A percentile compares a stretch with the other conserved stretches of the same genome.
phyloP scores from a whole-genome alignment of 2,329 filamentous ascomycete genomes.

The Fusarium sp. region DNA sequence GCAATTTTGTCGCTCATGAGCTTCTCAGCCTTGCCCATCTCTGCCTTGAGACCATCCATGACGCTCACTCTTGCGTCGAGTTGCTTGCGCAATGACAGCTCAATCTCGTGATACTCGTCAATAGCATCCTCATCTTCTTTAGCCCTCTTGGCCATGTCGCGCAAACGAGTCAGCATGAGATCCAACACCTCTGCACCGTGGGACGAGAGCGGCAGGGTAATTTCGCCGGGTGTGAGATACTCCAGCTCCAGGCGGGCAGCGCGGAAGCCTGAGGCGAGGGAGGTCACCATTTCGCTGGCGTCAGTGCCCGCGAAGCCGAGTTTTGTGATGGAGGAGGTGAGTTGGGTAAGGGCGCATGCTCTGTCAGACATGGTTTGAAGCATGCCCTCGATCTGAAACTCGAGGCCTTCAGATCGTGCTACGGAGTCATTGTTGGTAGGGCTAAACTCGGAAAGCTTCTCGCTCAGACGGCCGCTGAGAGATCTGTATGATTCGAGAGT shows the following conservation, averaged over 20 bases:
- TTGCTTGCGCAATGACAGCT: conserved; percentile 70
- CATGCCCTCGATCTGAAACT: conserved; percentile 60
- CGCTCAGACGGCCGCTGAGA: conserved; percentile 57
- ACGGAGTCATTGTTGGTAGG: conserved; percentile 23
- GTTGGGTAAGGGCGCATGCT: conserved; percentile 62
- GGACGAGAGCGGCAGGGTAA: conserved; percentile 66
- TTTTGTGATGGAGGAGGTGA: conserved; percentile 62
- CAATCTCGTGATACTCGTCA: conserved; percentile 72
- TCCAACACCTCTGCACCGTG: conserved; percentile 71
- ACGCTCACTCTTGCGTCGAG: conserved; percentile 67
- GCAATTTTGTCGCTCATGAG: conserved; percentile 58
- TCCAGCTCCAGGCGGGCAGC: conserved; percentile 73
- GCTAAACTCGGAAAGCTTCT: conserved; percentile 53
- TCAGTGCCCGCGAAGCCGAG: conserved; percentile 68
- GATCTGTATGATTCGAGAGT: conserved; percentile 65
- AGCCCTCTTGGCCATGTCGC: conserved; percentile 62
- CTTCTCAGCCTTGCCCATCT: conserved; percentile 56
- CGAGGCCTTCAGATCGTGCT: conserved; percentile 53
- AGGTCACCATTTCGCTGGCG: conserved; percentile 63
- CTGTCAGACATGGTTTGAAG: conserved; percentile 65
- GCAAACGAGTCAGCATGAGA: conserved; percentile 66
- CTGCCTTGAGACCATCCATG: conserved; percentile 63
- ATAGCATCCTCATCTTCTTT: conserved; percentile 68
- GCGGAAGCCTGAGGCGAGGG: conserved; percentile 67
- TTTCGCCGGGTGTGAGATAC: conserved; percentile 73